A percentile compares a stretch with the other conserved stretches of the same genome.
These are phyloP conservation scores for Backusella psychrophila DNA, from an alignment of 192 early-diverging fungal species.

Conservation along the genomic window DNA sequence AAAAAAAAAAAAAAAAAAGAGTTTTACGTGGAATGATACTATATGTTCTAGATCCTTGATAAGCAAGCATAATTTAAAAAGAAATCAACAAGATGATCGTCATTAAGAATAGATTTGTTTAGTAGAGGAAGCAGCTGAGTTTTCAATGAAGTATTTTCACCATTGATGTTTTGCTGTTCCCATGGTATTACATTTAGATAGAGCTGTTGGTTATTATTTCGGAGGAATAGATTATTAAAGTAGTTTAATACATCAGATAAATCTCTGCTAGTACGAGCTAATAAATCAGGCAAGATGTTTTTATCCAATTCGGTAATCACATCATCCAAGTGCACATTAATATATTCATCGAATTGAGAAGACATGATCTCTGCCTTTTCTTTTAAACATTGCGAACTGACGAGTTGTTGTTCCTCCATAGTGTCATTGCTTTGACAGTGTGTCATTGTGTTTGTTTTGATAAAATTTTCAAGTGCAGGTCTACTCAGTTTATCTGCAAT, in stretches of 20 bases:
- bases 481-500: conserved; percentile 19
- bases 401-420: not conserved
- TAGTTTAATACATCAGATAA: conserved; percentile 17
- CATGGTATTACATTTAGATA: conserved; percentile 14
- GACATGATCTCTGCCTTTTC: conserved; percentile 16
- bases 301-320: conserved; percentile 3
- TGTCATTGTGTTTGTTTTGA: not conserved
- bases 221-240: conserved; percentile 20
- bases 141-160: not conserved
- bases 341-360: conserved; percentile 15
- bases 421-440: not conserved
- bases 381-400: conserved; percentile 8
- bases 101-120: conserved; percentile 2
- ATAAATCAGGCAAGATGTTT: conserved; percentile 15
- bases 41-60: conserved; percentile 6
- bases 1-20: not conserved
- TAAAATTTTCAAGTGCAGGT: conserved; percentile 18
- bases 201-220: conserved; percentile 7
- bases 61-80: conserved; percentile 16
- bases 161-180: not conserved
- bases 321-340: not conserved
- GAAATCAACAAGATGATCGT: conserved; percentile 14
- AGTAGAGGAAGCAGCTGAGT: not conserved
- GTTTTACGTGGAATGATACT: not conserved
- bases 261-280: conserved; percentile 13